These are phyloP conservation scores for Panus rudis DNA, from an alignment of 768 basidiomycete genomes.

Conservation along the genomic window DNA sequence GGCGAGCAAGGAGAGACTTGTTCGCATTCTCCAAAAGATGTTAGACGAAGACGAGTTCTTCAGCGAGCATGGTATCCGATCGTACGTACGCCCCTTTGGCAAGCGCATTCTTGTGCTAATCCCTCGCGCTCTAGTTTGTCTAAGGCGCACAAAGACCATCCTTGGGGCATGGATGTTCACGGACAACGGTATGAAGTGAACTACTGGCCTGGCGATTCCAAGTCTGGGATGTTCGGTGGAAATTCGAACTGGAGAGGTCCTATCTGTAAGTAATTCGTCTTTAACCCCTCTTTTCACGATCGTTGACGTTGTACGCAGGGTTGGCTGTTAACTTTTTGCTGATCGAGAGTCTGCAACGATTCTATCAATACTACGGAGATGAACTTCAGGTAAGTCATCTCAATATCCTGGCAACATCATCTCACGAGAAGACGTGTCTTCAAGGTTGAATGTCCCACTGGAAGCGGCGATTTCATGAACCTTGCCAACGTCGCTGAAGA, in stretches of 20 bases:
- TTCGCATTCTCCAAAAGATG: constrained; percentile 91
- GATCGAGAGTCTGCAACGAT: constrained; percentile 93
- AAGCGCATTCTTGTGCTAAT: neutral
- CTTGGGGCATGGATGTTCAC: constrained; percentile 93
- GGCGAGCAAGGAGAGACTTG: constrained; percentile 85
- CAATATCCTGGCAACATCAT: neutral
- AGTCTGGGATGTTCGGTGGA: constrained; percentile 97
- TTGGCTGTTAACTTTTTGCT: constrained; percentile 93
- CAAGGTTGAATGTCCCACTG: constrained; percentile 90
- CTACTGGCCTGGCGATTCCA: constrained; percentile 98
- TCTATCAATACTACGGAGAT: constrained; percentile 96
- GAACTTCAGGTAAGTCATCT: constrained; percentile 52
- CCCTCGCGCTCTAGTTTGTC: constrained; percentile 53
- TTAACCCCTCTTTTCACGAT: constrained; percentile 2
- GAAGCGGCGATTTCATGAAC: constrained; percentile 97
- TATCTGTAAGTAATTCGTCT: constrained; percentile 46
- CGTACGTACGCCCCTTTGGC: constrained; percentile 44
- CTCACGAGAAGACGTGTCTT: neutral
- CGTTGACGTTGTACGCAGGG: constrained; percentile 51
- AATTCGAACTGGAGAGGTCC: constrained; percentile 98
- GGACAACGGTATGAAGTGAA: constrained; percentile 87
- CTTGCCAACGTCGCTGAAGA: constrained; percentile 92
- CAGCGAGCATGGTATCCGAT: constrained; percentile 92
- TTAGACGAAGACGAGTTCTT: constrained; percentile 95
- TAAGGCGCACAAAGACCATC: constrained; percentile 81